phyloP scores from a whole-genome alignment of 768 basidiomycete species.

The Pleurotus salmoneostramineus region DNA sequence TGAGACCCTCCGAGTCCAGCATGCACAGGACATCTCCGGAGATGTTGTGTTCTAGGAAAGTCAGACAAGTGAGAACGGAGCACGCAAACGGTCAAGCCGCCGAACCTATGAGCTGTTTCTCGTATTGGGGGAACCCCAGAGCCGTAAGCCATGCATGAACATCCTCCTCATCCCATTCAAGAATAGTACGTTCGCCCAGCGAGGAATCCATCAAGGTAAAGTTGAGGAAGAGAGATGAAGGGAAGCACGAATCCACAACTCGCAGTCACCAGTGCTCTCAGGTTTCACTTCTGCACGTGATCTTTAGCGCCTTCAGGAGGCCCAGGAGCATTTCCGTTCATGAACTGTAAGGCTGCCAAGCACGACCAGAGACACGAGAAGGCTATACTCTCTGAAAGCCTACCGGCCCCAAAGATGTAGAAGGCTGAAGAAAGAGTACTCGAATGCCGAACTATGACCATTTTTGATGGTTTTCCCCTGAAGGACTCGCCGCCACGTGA shows the following conservation, averaged over 20 bases:
- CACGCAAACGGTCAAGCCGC: constrained; percentile 13
- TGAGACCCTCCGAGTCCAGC: constrained; percentile 80
- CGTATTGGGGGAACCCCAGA: constrained; percentile 85
- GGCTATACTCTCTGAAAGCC: too few relatives aligned
- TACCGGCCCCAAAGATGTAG: too few relatives aligned
- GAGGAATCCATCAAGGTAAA: constrained; percentile 29
- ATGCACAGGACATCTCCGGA: constrained; percentile 86
- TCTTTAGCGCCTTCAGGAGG: background rate
- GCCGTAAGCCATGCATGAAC: constrained; percentile 77
- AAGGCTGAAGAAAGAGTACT: too few relatives aligned
- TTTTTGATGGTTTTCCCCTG: too few relatives aligned
- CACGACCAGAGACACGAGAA: too few relatives aligned
- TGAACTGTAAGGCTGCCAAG: too few relatives aligned
- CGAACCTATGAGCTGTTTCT: constrained; percentile 74
- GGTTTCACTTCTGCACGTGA: constrained; percentile 4
- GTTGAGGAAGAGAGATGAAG: constrained; percentile 6
- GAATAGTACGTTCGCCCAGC: constrained; percentile 33
- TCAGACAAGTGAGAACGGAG: constrained; percentile 6
- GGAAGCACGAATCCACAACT: constrained; percentile 2
- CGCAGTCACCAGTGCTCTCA: background rate
- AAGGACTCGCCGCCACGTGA: too few relatives aligned
- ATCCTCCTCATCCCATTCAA: constrained; percentile 72
- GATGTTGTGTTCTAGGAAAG: constrained; percentile 79
- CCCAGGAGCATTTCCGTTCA: background rate
- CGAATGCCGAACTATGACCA: too few relatives aligned